Evolutionary conservation across 2,329 filamentous ascomycete species (phyloP).

Genomic region (Escovopsis weberi): DNA sequence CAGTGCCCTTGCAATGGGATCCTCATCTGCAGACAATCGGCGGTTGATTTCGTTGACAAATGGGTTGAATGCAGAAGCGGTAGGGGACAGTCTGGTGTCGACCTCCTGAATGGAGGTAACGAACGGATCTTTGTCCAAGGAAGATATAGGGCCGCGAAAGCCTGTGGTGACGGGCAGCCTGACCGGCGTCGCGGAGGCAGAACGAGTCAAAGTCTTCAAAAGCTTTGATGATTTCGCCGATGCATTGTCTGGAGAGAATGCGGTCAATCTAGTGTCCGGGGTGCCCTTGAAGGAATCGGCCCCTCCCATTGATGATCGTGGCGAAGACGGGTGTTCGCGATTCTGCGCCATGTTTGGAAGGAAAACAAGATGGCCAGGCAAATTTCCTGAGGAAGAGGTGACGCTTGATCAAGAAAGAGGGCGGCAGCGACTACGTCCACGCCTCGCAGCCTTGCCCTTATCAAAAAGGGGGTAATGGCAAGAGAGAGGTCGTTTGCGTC

Average conservation of each 20-base stretch:
- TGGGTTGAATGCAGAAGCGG: constrained; percentile 47
- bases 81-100: constrained; percentile 43
- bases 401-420: not conserved
- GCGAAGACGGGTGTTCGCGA: constrained; percentile 32
- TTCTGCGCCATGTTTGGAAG: constrained; percentile 23
- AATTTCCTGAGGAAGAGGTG: not conserved
- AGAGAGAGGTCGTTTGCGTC: not conserved
- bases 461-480: not conserved
- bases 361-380: not conserved
- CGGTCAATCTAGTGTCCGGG: constrained; percentile 47
- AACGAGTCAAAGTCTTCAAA: constrained; percentile 18
- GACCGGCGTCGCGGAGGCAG: constrained; percentile 16
- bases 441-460: too few relatives aligned
- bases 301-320: constrained; percentile 35
- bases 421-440: too few relatives aligned
- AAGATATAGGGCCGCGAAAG: constrained; percentile 11
- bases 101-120: constrained; percentile 23
- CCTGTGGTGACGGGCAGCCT: constrained; percentile 11
- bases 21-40: constrained; percentile 9
- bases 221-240: constrained; percentile 29
- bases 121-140: constrained; percentile 39
- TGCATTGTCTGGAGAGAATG: constrained; percentile 46
- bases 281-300: constrained; percentile 46
- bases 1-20: constrained; percentile 20
- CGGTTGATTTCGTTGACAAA: constrained; percentile 8